Conservation (phyloP, 2,329 filamentous ascomycete genomes). For the Ophiostoma novo-ulmi region DNA sequence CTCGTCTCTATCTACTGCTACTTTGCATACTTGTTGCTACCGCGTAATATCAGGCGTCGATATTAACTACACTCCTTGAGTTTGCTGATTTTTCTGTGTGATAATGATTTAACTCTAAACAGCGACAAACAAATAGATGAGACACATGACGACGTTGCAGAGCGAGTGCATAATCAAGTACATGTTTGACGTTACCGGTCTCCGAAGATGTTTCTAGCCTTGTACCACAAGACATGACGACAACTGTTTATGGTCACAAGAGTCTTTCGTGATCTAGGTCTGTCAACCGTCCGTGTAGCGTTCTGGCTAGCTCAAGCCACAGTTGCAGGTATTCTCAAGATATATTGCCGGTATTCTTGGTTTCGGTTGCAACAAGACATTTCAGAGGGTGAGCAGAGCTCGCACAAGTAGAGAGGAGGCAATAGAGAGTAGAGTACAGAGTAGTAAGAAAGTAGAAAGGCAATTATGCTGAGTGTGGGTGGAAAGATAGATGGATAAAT, state of each 20-base stretch:
- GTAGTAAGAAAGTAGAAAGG: neutral
- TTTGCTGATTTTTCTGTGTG: neutral
- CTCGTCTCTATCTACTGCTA: neutral
- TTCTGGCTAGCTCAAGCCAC: neutral
- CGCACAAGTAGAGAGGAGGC: neutral
- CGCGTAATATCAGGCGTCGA: neutral
- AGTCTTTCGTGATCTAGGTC: neutral
- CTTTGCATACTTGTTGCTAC: neutral
- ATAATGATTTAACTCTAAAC: neutral
- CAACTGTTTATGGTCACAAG: neutral
- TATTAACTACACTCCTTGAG: neutral
- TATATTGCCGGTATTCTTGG: neutral
- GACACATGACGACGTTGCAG: slow-evolving; percentile 1
- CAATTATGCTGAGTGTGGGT: neutral
- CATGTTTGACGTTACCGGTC: neutral
- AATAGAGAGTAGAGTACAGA: neutral
- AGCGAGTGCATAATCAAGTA: neutral
- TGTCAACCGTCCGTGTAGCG: neutral
- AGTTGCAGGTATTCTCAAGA: neutral
- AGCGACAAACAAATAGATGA: neutral
- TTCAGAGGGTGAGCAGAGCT: neutral
- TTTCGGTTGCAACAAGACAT: slow-evolving; percentile 2
- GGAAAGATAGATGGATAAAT: neutral
- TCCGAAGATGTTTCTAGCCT: neutral
- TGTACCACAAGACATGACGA: neutral